Evolutionary conservation across 1,284 basidiomycete genomes (phyloP), one percentile per base, ranked within the genome.

Genomic region (Cystobasidium sp.): DNA sequence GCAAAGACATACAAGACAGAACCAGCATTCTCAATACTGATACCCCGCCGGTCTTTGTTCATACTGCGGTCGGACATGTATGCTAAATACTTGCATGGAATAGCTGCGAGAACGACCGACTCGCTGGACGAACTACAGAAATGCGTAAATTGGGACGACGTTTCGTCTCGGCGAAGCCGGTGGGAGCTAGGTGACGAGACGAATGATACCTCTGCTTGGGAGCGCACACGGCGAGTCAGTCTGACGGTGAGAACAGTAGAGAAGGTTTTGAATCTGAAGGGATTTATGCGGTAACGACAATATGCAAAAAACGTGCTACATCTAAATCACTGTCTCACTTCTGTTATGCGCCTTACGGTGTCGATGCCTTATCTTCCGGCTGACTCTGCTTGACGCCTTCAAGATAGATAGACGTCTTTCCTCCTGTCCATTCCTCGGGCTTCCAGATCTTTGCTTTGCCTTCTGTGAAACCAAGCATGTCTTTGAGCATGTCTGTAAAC

Each of bases 171-270:
- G 22, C 49, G 70, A 16, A 66, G 62, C 37, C 49, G 70, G 2
- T 73, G 70, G 70, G 70, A 73, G 44, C 49, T 73, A 24, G 70
- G 70, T 8, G 70, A 73, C 55, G 69, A 65, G n/a, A 52, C 69
- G 22, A 51, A 56, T 20, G 31, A 53, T 10, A 47, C 49, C n/a
- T 43, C 31, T 6, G 49, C 8, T 10, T 65, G 74, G 64, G 63
- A 67, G 16, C 47, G 75, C 2, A 10, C 22, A 10, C 51, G 75
- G 43, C 37, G 75, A 14, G 75, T 75, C 49, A 73, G 70, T 18
- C 51, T 75, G 69, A 75, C 75, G 14, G 71, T 75, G 53, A 52
- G 75, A 20, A 52, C 44, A 41, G 75, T 75, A 49, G 69, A 72
- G 49, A 75, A 75, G 39, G 70, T 73, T 4, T 44, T 73, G 9